Base-by-base conservation (phyloP, 2,329 filamentous ascomycete genomes). In the Fusarium sambucinum region DNA sequence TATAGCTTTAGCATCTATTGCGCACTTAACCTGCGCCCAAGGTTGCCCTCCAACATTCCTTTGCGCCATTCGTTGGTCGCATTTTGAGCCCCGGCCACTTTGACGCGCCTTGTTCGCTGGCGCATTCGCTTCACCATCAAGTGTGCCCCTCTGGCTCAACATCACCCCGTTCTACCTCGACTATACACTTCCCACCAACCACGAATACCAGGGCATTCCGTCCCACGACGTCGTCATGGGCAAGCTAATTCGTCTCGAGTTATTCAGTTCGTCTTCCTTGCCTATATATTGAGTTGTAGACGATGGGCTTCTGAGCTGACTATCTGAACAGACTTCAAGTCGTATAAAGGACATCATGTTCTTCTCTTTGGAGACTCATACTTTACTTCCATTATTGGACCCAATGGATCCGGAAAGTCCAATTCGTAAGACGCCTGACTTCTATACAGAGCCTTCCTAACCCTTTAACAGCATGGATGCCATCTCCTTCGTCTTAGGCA, bases 361-460 rank as follows among this genome's bases (percentile, higher is more conserved):
- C 89, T 99, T 44, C 88, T 97, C 54, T 97, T 99, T 75, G 95
- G 95, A 76, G 95, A 99, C 83, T 96, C 94, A 3, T 98, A 97
- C 81, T 99, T 99, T 80, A 99, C 96, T 50, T 99, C 96, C 41
- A 97, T 99, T 77, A 98, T 99, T 77, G 96, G 96, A 8, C 96
- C 96, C 78, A 99, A 99, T 94, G 96, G 96, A 84, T 98, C 96
- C 35, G 96, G 96, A 70, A 99, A 99, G 81, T 99, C 96, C 21
- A 99, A 99, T 80, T 97, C 94, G 92, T 95, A 81, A 78, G 90
- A 84, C 41, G 69, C 44, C 17, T 33, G 45, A 33, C 48, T 48
- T 27, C 35, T 46, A 12, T 52, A 14, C 25, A 33, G 23, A 29
- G 21, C 59, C 38, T 47, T 27, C 30, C 56, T 69, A 45, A 68